A percentile compares a stretch with the other conserved stretches of the same genome.
phyloP scores from a whole-genome alignment of 805 yeast genomes.

The Zygosaccharomyces pseudorouxii region DNA sequence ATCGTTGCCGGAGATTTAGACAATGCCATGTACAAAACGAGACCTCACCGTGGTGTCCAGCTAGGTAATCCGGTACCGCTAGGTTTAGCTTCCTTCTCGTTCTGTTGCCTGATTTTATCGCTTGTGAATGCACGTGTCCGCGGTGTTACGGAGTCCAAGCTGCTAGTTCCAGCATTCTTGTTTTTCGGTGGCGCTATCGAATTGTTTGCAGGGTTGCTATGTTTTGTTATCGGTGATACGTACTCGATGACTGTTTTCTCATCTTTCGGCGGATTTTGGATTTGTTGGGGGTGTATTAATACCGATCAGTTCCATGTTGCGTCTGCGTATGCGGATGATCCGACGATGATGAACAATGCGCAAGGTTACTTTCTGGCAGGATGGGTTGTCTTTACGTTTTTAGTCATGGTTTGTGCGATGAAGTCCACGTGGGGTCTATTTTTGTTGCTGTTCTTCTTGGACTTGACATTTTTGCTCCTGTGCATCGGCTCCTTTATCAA shows the following conservation, averaged over 20 bases:
- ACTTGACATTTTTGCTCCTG: conserved; percentile 50
- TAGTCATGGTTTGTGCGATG: conserved; percentile 52
- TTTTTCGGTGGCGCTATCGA: conserved; percentile 74
- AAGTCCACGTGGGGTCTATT: conserved; percentile 59
- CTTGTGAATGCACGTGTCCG: conserved; percentile 61
- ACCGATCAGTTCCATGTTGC: conserved; percentile 55
- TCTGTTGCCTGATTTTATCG: conserved; percentile 52
- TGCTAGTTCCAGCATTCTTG: conserved; percentile 61
- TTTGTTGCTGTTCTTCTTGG: conserved; percentile 49
- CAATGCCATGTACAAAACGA: conserved; percentile 38
- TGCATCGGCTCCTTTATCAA: conserved; percentile 50
- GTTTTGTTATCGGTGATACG: conserved; percentile 69
- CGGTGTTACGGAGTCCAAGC: conserved; percentile 56
- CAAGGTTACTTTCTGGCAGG: conserved; percentile 56
- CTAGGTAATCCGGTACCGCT: conserved; percentile 75
- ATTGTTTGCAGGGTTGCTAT: conserved; percentile 70
- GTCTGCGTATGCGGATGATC: conserved; percentile 44
- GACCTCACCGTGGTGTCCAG: conserved; percentile 22
- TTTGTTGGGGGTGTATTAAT: conserved; percentile 61
- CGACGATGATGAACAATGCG: conserved; percentile 45
- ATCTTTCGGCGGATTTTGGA: conserved; percentile 69
- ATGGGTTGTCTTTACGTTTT: conserved; percentile 60
- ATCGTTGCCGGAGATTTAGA: conserved; percentile 60
- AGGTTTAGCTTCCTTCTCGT: conserved; percentile 67
- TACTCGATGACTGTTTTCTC: conserved; percentile 59